phyloP scores from a whole-genome alignment of 192 early-diverging fungal genomes.

The Gorgonomyces haynaldii region DNA sequence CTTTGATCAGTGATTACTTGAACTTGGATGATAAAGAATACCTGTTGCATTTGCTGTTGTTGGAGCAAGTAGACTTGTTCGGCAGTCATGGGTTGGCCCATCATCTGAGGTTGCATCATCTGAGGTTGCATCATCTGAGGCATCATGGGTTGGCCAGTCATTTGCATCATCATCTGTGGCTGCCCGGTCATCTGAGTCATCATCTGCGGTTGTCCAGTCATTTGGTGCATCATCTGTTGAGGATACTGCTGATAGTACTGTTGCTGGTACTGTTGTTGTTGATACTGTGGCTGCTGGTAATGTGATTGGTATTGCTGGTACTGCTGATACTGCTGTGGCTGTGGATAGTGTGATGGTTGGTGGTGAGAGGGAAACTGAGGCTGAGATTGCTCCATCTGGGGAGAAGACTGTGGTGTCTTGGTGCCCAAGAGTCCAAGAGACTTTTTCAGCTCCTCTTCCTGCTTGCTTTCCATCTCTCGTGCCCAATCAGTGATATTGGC shows the following conservation, averaged over 20 bases:
- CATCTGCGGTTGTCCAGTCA: not conserved
- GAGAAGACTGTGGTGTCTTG: slow-evolving; percentile 8
- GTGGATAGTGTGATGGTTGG: slow-evolving; percentile 15
- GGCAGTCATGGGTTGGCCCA: not conserved
- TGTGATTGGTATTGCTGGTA: slow-evolving; percentile 13
- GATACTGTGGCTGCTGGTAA: slow-evolving; percentile 17
- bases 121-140: not conserved
- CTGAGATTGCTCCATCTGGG: slow-evolving; percentile 18
- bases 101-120: not conserved
- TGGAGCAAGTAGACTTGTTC: not conserved
- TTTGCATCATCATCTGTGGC: too few species aligned
- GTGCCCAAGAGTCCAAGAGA: slow-evolving; percentile 19
- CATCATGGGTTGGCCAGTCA: not conserved
- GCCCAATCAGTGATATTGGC: slow-evolving; percentile 26
- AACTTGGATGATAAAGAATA: too few species aligned
- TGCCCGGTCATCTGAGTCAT: not conserved
- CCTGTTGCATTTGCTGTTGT: not conserved
- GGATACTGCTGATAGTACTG: not conserved
- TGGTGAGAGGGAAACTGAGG: slow-evolving; percentile 25
- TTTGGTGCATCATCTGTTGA: not conserved
- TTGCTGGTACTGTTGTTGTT: not conserved
- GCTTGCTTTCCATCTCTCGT: not conserved
- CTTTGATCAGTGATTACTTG: too few species aligned
- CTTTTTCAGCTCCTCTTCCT: slow-evolving; percentile 17
- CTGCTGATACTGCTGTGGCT: slow-evolving; percentile 19